Evolutionary conservation across 202 grass and related monocot species (phyloP), one percentile per base, ranked within the genome.

Genomic region (Digitaria exilis): DNA sequence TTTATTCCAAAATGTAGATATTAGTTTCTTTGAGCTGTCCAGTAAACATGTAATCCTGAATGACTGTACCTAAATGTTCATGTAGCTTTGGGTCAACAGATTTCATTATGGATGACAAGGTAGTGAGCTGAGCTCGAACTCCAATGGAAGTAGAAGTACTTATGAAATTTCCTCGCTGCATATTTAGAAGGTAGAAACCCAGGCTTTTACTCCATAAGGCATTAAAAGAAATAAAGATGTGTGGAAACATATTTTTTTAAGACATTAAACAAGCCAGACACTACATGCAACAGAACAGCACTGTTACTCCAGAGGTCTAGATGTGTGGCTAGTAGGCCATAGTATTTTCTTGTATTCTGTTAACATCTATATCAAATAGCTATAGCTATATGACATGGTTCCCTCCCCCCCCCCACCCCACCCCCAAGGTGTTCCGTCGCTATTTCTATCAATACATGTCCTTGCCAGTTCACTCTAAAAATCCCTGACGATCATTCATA

Each of bases 91-190:
- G 96, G 70, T 98, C 93, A 37, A 98, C 61, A 62, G 85, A 63
- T 90, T 96, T 94, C 87, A 98, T 90, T 84, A 98, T 83, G 66
- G 84, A 65, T 80, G 93, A 88, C 68, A 98, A 87, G 57, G 75
- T 87, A 28, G 71, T 92, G 69, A 98, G 61, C 75, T 98, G 93
- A 76, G 96, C 91, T 81, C 89, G 91, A 83, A 99, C 96, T 89
- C 96, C 96, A 79, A 99, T 99, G 63, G 96, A 94, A 83, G 88
- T 96, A 48, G 84, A 86, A 14, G 93, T 99, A 85, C 87, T 90
- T 84, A 83, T 84, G 84, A 99, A 99, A 84, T 99, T 99, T 75
- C 71, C 91, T 89, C 96, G 62, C 96, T 99, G 88, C 64, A 88
- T 34, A 92, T 83, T 72, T 87, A 54, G 16, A 73, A 89, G 42